Evolutionary conservation across 2,329 filamentous ascomycete species (phyloP), one percentile per base, ranked within the genome.

Genomic region (Pseudopithomyces chartarum): DNA sequence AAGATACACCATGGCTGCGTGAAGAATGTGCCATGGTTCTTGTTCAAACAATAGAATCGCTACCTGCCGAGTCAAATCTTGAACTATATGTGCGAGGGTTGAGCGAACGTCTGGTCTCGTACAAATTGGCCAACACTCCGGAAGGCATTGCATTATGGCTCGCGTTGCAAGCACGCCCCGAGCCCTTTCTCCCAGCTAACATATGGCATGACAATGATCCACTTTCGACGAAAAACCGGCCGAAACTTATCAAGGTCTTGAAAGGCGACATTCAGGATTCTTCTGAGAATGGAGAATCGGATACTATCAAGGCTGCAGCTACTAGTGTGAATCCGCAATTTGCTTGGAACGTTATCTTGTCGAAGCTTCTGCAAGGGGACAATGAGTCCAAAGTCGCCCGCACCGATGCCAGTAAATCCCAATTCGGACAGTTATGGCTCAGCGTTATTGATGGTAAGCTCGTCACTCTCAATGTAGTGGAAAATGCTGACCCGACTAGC

Each of bases 131-230:
- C 8, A 90, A 90, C 73, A 94, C 92, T 0, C 89, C 92, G 0
- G 94, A 98, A 73, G 94, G 93, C 6, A 87, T 97, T 20, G 92
- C 91, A 0, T 86, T 97, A 55, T 98, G 93, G 92, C 81, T 98
- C 32, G 84, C 86, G 5, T 84, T 90, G 1, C 82, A 85, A 59
- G 83, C 84, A 50, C 79, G 79, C 19, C 92, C 90, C 65, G 79
- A 84, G 7, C 80, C 89, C 53, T 84, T 85, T 48, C 79, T 90
- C 40, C 89, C 89, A 0, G 80, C 83, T 23, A 87, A 89, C 61
- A 82, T 91, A 1, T 97, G 93, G 92, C 81, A 84, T 55, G 80
- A 84, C 55, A 84, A 86, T 48, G 87, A 95, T 67, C 93, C 92
- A 2, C 76, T 97, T 45, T 84, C 86, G 15, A 80, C 82, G 3